A percentile compares a stretch with the other conserved stretches of the same genome.
phyloP scores from a whole-genome alignment of 164 flowering plant genomes.

The Houttuynia cordata region DNA sequence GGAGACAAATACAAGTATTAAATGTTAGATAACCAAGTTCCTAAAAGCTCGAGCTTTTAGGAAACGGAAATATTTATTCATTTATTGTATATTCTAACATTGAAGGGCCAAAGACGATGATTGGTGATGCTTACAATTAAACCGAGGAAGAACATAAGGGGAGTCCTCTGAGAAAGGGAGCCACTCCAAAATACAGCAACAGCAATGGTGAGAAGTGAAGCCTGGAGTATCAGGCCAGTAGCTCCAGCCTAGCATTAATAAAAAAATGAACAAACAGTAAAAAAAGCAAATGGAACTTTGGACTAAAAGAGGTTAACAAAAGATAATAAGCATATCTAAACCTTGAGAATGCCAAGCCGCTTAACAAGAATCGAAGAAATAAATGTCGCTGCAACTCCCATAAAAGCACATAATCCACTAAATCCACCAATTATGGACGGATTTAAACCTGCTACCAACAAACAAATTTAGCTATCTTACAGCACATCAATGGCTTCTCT shows the following conservation, averaged over 20 bases:
- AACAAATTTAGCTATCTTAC: background rate
- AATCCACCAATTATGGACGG: conserved; percentile 89
- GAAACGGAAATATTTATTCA: no score
- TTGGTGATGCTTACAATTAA: conserved; percentile 56
- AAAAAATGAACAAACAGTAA: background rate
- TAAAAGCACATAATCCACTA: conserved; percentile 92
- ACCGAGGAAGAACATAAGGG: conserved; percentile 70
- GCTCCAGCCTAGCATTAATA: conserved; percentile 78
- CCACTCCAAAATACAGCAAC: conserved; percentile 88
- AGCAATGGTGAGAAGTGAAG: conserved; percentile 75
- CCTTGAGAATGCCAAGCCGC: conserved; percentile 85
- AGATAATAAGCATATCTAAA: conserved; percentile 13
- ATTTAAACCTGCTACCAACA: conserved; percentile 53
- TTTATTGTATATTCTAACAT: no score
- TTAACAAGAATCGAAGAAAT: conserved; percentile 68
- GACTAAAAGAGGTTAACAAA: background rate
- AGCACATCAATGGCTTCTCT: background rate
- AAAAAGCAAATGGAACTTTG: no score
- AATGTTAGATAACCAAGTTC: no score
- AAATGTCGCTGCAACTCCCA: conserved; percentile 98
- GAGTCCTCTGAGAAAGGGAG: conserved; percentile 53
- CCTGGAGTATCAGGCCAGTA: conserved; percentile 75
- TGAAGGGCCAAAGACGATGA: background rate
- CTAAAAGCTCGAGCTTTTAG: no score
- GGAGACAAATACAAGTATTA: no score